Conservation (phyloP, 2,329 filamentous ascomycete genomes). For the Claviceps sp. region DNA sequence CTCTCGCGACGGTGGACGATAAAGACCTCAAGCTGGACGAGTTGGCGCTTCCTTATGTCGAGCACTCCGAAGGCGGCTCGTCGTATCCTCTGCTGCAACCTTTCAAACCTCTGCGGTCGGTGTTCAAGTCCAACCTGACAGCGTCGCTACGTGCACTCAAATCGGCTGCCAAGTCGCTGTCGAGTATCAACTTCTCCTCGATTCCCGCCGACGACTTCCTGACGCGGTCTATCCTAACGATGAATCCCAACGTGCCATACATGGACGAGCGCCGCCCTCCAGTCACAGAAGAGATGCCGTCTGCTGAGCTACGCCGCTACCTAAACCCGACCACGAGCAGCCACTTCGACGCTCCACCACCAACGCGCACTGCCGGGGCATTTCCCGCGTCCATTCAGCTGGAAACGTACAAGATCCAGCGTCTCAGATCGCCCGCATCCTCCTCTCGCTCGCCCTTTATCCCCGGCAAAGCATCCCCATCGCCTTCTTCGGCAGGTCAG, state of each 20-base stretch:
- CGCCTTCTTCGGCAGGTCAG: background rate
- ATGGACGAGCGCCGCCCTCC: conserved; percentile 55
- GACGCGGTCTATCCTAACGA: conserved; percentile 53
- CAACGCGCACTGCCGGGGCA: conserved; percentile 11
- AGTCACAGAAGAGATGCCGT: conserved; percentile 48
- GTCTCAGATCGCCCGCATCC: conserved; percentile 27
- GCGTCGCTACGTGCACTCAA: conserved; percentile 51
- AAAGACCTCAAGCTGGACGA: conserved; percentile 31
- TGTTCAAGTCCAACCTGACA: conserved; percentile 57
- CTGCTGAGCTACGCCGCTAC: conserved; percentile 52
- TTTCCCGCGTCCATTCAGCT: conserved; percentile 59
- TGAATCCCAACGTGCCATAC: conserved; percentile 52
- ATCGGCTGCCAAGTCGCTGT: conserved; percentile 51
- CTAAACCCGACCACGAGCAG: conserved; percentile 46
- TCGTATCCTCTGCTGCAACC: conserved; percentile 18
- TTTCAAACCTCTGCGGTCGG: conserved; percentile 39
- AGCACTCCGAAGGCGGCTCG: conserved; percentile 9
- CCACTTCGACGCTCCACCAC: conserved; percentile 18
- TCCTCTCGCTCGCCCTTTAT: conserved; percentile 14
- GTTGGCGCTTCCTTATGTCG: conserved; percentile 24
- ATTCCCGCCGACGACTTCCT: conserved; percentile 54
- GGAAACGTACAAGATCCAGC: conserved; percentile 54
- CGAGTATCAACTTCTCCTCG: conserved; percentile 47
- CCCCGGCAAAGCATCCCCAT: background rate
- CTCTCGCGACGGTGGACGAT: conserved; percentile 25